Percentiles rank a stretch among this genome's conserved stretches.
Conservation (phyloP, 148 eudicot species). For the Cornus florida region DNA sequence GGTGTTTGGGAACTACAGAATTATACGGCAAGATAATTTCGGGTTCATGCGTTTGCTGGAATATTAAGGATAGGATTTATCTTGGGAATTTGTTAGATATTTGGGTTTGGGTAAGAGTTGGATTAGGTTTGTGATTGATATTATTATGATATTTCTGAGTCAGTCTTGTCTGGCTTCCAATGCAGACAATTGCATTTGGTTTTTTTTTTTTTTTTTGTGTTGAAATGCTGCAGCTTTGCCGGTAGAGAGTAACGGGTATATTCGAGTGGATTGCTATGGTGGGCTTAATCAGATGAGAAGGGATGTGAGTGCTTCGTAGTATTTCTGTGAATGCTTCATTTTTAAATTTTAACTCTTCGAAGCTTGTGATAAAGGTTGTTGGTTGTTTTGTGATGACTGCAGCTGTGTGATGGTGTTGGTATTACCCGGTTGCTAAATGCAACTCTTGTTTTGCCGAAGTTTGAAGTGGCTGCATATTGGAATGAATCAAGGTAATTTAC, state of each 20-base stretch:
- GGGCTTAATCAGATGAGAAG: conserved; percentile 98
- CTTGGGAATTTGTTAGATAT: background rate
- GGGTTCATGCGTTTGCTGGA: background rate
- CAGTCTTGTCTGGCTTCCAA: conserved; percentile 54
- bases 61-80: background rate
- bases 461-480: conserved; percentile 99
- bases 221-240: conserved; percentile 97
- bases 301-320: conserved; percentile 59
- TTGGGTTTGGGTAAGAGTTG: background rate
- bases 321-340: conserved; percentile 7
- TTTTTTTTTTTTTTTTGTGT: conserved; percentile 42
- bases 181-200: conserved; percentile 84
- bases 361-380: background rate
- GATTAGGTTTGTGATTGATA: conserved; percentile 2
- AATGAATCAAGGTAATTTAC: conserved; percentile 85
- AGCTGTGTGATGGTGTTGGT: conserved; percentile 99
- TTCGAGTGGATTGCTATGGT: conserved; percentile 98
- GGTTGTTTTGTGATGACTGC: conserved; percentile 22
- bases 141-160: conserved; percentile 40
- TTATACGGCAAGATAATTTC: background rate
- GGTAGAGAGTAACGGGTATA: conserved; percentile 72
- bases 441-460: conserved; percentile 92
- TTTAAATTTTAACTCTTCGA: background rate
- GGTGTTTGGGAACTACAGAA: background rate
- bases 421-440: conserved; percentile 91